Evolutionary conservation across 2,329 filamentous ascomycete species (phyloP).

Genomic region (Botrytis fragariae): DNA sequence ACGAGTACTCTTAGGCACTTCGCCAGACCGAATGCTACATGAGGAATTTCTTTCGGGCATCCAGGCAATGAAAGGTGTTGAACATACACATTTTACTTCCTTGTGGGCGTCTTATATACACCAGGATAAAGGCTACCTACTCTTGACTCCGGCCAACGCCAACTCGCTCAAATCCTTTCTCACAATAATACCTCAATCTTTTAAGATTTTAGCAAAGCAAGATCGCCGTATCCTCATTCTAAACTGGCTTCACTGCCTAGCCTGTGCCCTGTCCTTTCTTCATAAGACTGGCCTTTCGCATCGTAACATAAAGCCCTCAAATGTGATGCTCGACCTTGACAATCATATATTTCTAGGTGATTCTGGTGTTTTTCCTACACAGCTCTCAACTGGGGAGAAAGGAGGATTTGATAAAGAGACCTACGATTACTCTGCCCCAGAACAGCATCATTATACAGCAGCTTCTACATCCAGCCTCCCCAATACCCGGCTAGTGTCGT

Average conservation of each 20-base stretch:
- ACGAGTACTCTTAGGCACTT: slow-evolving; percentile 52
- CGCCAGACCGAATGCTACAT: slow-evolving; percentile 45
- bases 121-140: slow-evolving; percentile 60
- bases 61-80: slow-evolving; percentile 54
- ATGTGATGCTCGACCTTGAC: slow-evolving; percentile 62
- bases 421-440: slow-evolving; percentile 72
- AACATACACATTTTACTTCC: slow-evolving; percentile 68
- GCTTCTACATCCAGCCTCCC: slow-evolving; percentile 31
- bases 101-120: slow-evolving; percentile 70
- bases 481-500: background rate
- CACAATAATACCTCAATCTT: slow-evolving; percentile 57
- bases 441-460: slow-evolving; percentile 44
- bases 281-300: slow-evolving; percentile 64
- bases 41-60: slow-evolving; percentile 62
- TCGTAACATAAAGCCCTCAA: slow-evolving; percentile 67
- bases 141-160: slow-evolving; percentile 66
- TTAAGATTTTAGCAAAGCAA: slow-evolving; percentile 61
- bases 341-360: slow-evolving; percentile 69
- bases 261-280: slow-evolving; percentile 63
- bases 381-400: slow-evolving; percentile 44
- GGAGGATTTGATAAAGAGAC: slow-evolving; percentile 62
- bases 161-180: slow-evolving; percentile 67
- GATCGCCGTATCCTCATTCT: slow-evolving; percentile 59
- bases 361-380: slow-evolving; percentile 49
- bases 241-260: slow-evolving; percentile 73